Evolutionary conservation across 495 filamentous ascomycete species (phyloP).

Genomic region (Xeromyces bisporus): DNA sequence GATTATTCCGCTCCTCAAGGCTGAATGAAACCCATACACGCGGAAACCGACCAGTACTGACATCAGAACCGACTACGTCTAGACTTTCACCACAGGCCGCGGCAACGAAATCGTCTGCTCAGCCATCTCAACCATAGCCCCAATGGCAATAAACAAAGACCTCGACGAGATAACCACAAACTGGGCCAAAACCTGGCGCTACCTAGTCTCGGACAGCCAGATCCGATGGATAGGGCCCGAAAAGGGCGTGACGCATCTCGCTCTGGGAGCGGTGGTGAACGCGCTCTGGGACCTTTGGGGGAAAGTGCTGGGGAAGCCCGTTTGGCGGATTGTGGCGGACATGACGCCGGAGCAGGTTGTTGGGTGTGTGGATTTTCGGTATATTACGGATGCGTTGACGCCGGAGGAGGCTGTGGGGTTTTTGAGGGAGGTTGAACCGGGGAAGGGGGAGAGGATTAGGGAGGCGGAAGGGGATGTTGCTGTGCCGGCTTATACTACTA

Average conservation of each 20-base stretch:
- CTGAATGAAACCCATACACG: too few species aligned
- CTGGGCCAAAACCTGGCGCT: conserved; percentile 82
- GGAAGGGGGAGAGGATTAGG: conserved; percentile 47
- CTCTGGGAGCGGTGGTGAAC: conserved; percentile 79
- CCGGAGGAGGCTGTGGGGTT: conserved; percentile 67
- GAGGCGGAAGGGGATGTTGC: conserved; percentile 55
- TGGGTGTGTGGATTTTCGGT: conserved; percentile 77
- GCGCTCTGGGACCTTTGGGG: conserved; percentile 94
- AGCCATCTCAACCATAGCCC: conserved; percentile 61
- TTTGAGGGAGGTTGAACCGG: conserved; percentile 40
- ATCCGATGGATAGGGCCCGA: conserved; percentile 92
- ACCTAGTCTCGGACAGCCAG: conserved; percentile 79
- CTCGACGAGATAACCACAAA: conserved; percentile 59
- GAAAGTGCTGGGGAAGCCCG: conserved; percentile 67
- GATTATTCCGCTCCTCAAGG: too few species aligned
- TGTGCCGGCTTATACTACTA: conserved; percentile 83
- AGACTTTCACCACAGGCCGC: conserved; percentile 94
- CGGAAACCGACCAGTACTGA: neutral
- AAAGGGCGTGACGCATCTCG: conserved; percentile 88
- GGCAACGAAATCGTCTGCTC: conserved; percentile 87
- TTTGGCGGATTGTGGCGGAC: conserved; percentile 79
- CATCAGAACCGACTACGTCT: neutral
- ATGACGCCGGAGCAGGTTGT: conserved; percentile 82
- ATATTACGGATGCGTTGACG: conserved; percentile 85
- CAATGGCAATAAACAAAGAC: conserved; percentile 53